These are phyloP conservation scores for Malbranchea cinnamomea DNA, from an alignment of 2,329 filamentous ascomycete genomes.

Conservation along the genomic window DNA sequence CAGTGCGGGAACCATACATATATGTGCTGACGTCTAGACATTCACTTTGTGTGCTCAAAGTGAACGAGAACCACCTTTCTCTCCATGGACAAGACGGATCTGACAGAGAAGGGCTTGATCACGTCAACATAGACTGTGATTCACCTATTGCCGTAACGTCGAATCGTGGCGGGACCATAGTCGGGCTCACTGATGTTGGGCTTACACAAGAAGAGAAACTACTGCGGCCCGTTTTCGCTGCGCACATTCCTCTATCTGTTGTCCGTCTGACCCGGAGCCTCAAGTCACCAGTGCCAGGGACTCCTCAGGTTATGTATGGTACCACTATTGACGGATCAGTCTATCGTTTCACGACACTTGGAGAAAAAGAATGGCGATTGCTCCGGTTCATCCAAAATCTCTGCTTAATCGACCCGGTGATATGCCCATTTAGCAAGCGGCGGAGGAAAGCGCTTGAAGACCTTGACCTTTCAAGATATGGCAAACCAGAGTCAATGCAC, in stretches of 20 bases:
- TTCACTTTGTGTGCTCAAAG: constrained; percentile 35
- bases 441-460: constrained; percentile 15
- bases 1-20: constrained; percentile 31
- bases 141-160: constrained; percentile 35
- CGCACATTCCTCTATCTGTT: constrained; percentile 21
- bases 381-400: constrained; percentile 61
- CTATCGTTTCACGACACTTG: constrained; percentile 53
- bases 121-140: constrained; percentile 24
- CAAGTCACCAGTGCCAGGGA: constrained; percentile 2
- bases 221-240: constrained; percentile 16
- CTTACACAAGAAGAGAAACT: constrained; percentile 17
- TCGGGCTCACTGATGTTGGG: constrained; percentile 19
- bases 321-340: constrained; percentile 55
- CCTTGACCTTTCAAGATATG: constrained; percentile 27
- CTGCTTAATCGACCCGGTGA: constrained; percentile 32
- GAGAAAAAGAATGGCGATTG: constrained; percentile 47
- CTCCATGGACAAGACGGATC: constrained; percentile 21
- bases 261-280: constrained; percentile 14
- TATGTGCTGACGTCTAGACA: constrained; percentile 41
- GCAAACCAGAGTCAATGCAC: constrained; percentile 40
- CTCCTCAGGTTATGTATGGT: constrained; percentile 43
- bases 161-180: constrained; percentile 37
- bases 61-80: constrained; percentile 21
- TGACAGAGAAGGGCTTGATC: constrained; percentile 19
- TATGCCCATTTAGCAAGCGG: constrained; percentile 36